These are phyloP conservation scores for Boletellus emodensis DNA, from an alignment of 768 basidiomycete species.

Conservation along the genomic window DNA sequence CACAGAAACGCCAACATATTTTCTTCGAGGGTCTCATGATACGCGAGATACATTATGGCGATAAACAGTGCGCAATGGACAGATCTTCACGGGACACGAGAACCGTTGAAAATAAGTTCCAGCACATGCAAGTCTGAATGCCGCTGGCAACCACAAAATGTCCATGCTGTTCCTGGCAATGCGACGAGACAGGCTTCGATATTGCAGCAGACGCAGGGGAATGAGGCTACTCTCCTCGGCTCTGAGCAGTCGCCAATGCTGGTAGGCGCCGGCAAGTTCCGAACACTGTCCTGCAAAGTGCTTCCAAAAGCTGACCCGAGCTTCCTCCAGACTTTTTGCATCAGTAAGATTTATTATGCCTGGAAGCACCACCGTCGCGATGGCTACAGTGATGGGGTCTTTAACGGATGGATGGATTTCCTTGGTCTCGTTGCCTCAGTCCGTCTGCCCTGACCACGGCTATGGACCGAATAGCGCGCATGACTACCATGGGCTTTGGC, in stretches of 20 bases:
- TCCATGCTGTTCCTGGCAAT: constrained; percentile 1
- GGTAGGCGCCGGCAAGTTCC: constrained; percentile 22
- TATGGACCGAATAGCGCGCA: neutral
- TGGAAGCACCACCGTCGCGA: constrained; percentile 24
- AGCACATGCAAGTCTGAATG: constrained; percentile 8
- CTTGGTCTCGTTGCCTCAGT: constrained; percentile 1
- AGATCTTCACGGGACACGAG: constrained; percentile 22
- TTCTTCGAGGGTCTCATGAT: neutral
- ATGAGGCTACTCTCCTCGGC: constrained; percentile 16
- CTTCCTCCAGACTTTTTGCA: constrained; percentile 25
- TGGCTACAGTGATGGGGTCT: constrained; percentile 25
- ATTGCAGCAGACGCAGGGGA: constrained; percentile 21
- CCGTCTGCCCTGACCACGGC: neutral
- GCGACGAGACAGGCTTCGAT: constrained; percentile 17
- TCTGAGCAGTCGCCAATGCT: constrained; percentile 10
- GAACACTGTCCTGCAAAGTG: constrained; percentile 10
- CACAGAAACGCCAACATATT: constrained; percentile 2
- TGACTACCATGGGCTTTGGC: neutral
- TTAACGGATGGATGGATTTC: constrained; percentile 5
- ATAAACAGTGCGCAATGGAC: constrained; percentile 14
- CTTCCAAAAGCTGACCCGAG: constrained; percentile 10
- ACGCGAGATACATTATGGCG: constrained; percentile 10
- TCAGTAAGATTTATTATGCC: constrained; percentile 24
- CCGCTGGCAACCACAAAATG: constrained; percentile 7
- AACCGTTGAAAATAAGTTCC: constrained; percentile 7